Conservation (phyloP, 495 filamentous ascomycete species). For the Pseudoneurospora amorphoporcata region DNA sequence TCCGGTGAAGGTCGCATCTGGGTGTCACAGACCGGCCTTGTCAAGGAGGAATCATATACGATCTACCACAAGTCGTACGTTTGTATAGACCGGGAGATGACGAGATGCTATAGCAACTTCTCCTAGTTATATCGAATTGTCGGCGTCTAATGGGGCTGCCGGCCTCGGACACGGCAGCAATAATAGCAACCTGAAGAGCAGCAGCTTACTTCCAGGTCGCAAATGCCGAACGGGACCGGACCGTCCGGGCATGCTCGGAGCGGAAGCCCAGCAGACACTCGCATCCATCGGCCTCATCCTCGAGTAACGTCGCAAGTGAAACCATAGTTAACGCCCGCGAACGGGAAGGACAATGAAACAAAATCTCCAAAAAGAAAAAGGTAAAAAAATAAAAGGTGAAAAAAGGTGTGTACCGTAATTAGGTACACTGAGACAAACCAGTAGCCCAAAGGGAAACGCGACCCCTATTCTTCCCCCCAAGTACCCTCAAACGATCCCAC, state of each 20-base stretch:
- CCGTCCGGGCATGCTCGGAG: background rate
- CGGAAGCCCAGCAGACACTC: background rate
- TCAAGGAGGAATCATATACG: background rate
- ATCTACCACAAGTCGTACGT: background rate
- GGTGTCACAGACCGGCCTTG: background rate
- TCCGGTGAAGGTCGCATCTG: background rate
- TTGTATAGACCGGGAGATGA: background rate
- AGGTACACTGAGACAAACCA: background rate
- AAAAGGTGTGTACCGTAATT: background rate
- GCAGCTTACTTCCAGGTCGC: background rate
- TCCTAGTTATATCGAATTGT: background rate
- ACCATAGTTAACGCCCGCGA: background rate
- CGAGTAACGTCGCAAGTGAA: background rate
- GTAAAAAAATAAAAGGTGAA: background rate
- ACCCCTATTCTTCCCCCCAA: background rate
- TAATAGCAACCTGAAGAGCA: background rate
- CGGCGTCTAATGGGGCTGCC: background rate
- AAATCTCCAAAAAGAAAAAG: background rate
- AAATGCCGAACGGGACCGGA: background rate
- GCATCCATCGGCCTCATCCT: background rate
- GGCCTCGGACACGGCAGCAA: background rate
- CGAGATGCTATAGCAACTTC: background rate
- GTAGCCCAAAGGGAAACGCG: background rate
- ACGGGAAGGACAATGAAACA: background rate
- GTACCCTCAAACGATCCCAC: background rate